Evolutionary conservation across 2,329 filamentous ascomycete genomes (phyloP).

Genomic region (Mariannaea sp.): DNA sequence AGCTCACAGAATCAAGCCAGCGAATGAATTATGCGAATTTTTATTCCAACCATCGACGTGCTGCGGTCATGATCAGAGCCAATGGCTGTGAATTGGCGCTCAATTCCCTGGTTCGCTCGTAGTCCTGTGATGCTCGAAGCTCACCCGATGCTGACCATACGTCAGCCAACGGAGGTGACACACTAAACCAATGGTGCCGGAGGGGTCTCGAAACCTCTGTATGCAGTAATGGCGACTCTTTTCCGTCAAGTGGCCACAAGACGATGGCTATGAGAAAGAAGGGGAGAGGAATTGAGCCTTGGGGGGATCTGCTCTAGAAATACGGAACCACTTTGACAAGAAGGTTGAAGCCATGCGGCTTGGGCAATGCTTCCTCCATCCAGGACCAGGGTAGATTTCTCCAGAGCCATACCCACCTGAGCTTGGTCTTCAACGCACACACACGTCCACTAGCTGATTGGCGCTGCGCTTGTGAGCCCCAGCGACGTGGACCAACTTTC

Average conservation of each 20-base stretch:
- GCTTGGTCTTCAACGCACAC: constrained; percentile 27
- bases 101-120: not conserved
- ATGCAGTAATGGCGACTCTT: constrained; percentile 5
- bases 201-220: not conserved
- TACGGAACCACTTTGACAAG: constrained; percentile 6
- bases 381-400: constrained; percentile 32
- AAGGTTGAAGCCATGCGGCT: constrained; percentile 18
- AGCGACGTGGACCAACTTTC: constrained; percentile 28
- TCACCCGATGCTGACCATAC: constrained; percentile 10
- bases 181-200: not conserved
- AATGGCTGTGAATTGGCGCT: constrained; percentile 6
- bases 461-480: constrained; percentile 20
- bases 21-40: not conserved
- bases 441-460: constrained; percentile 29
- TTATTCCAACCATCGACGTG: not conserved
- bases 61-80: not conserved
- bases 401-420: constrained; percentile 31
- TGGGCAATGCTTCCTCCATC: constrained; percentile 29
- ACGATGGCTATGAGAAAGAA: not conserved
- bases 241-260: not conserved
- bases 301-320: constrained; percentile 10
- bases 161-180: constrained; percentile 1
- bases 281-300: constrained; percentile 6
- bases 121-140: constrained; percentile 10
- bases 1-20: not conserved